Evolutionary conservation across 495 filamentous ascomycete species (phyloP), one percentile per base, ranked within the genome.

Genomic region (Parathielavia appendiculata): DNA sequence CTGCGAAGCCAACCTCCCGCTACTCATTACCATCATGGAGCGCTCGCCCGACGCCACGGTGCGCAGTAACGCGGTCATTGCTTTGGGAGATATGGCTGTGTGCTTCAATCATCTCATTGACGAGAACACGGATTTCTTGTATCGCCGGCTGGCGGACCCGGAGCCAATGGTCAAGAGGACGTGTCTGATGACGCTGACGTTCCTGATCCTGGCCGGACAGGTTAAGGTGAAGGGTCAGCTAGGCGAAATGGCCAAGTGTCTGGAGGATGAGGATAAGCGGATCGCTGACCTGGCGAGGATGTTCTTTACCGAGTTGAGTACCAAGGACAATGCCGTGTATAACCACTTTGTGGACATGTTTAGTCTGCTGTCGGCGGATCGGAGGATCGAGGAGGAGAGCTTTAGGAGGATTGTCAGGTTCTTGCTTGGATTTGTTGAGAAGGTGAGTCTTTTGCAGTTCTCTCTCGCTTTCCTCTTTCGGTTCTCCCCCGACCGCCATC

Each of bases 291-390:
- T 99, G 62, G 87, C 91, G 23, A 79, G 90, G 34, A 99, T 97
- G 95, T 99, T 99, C 82, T 99, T 99, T 70, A 91, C 89, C 0
- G 93, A 99, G 74, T 78, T 99, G 13, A 87, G 89, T 35, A 95
- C 90, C 49, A 99, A 99, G 74, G 95, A 99, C 69, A 97, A 99
- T 69, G 95, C 95, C 0, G 91, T 99, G 4, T 99, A 99, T 66
- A 99, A 99, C 65, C 92, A 99, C 72, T 99, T 97, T 69, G 90
- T 97, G 12, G 95, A 99, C 66, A 99, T 99, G 90, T 99, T 99
- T 73, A 91, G 88, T 63, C 66, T 97, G 66, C 71, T 99, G 47
- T 91, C 88, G 45, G 88, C 90, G 0, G 92, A 95, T 63, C 80
- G 79, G 46, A 83, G 81, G 35, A 76, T 99, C 57, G 87, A 92